Conservation (phyloP, 2,329 filamentous ascomycete species). For the Aspergillus melleus region DNA sequence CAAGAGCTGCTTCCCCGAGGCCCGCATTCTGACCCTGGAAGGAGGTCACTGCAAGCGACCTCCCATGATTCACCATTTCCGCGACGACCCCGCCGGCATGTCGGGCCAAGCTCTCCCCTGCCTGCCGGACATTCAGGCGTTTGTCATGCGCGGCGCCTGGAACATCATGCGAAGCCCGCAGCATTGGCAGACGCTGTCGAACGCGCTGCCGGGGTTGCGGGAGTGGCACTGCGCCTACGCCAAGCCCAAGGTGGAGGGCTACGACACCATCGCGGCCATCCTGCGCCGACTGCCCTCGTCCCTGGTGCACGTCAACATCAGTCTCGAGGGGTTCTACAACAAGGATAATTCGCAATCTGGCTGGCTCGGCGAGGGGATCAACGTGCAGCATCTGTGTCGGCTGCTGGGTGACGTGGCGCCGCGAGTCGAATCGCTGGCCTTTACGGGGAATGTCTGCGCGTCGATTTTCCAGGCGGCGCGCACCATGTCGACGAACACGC, state of each 20-base stretch:
- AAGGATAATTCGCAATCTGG: constrained; percentile 62
- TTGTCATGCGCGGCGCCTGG: constrained; percentile 75
- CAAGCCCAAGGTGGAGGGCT: constrained; percentile 73
- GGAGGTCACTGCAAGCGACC: constrained; percentile 77
- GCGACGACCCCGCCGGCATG: constrained; percentile 33
- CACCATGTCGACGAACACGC: constrained; percentile 49
- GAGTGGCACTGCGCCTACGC: constrained; percentile 59
- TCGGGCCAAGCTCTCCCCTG: constrained; percentile 43
- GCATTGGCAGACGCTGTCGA: constrained; percentile 64
- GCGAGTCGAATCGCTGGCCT: constrained; percentile 66
- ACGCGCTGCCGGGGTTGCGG: constrained; percentile 64
- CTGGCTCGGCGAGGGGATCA: constrained; percentile 46
- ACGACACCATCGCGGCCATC: constrained; percentile 67
- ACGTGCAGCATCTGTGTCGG: constrained; percentile 64
- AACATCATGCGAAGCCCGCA: constrained; percentile 66
- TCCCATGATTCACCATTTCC: constrained; percentile 64
- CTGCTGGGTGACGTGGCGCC: constrained; percentile 62
- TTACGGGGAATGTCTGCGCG: constrained; percentile 71
- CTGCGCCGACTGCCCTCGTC: constrained; percentile 58
- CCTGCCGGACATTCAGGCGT: constrained; percentile 61
- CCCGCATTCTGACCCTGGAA: constrained; percentile 69
- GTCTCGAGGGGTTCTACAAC: constrained; percentile 70
- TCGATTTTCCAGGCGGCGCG: constrained; percentile 64
- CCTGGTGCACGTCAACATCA: constrained; percentile 65
- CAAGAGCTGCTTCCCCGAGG: constrained; percentile 57